These are phyloP conservation scores for Alternaria arbusti DNA, from an alignment of 2,329 filamentous ascomycete genomes.

Conservation along the genomic window DNA sequence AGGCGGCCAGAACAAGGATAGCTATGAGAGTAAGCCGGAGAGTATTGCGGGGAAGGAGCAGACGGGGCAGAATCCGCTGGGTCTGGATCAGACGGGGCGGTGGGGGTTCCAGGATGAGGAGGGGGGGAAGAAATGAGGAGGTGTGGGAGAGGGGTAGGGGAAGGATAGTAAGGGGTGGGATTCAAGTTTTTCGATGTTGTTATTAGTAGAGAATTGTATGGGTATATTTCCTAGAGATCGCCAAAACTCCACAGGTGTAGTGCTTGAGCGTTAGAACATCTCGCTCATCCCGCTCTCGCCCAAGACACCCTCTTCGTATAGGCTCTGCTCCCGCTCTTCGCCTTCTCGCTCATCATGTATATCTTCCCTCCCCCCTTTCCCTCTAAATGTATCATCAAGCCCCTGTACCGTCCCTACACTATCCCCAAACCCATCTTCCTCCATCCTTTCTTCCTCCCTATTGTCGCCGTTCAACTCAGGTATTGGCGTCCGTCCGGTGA, in stretches of 20 bases:
- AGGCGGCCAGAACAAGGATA: constrained; percentile 50
- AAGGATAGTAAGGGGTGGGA: neutral
- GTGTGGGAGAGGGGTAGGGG: neutral
- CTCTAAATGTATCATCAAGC: constrained; percentile 56
- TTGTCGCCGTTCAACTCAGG: constrained; percentile 30
- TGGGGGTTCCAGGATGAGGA: constrained; percentile 45
- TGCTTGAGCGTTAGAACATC: constrained; percentile 36
- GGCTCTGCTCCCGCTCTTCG: neutral
- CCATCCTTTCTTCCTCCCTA: neutral
- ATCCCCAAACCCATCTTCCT: constrained; percentile 28
- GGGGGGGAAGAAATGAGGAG: constrained; percentile 5
- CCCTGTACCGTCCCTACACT: constrained; percentile 24
- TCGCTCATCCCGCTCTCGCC: constrained; percentile 46
- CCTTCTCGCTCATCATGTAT: neutral
- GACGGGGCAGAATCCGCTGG: constrained; percentile 49
- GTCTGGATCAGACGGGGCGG: constrained; percentile 47
- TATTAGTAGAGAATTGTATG: neutral
- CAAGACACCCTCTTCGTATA: constrained; percentile 16
- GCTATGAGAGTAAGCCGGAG: constrained; percentile 43
- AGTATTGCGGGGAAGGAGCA: constrained; percentile 49
- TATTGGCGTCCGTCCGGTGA: constrained; percentile 54
- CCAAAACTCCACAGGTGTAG: neutral
- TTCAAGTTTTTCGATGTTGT: too few relatives aligned
- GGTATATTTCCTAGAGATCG: neutral
- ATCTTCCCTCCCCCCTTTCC: constrained; percentile 30